These are phyloP conservation scores for Parachlorella kessleri DNA, from an alignment of 139 green algal species.

Conservation along the genomic window DNA sequence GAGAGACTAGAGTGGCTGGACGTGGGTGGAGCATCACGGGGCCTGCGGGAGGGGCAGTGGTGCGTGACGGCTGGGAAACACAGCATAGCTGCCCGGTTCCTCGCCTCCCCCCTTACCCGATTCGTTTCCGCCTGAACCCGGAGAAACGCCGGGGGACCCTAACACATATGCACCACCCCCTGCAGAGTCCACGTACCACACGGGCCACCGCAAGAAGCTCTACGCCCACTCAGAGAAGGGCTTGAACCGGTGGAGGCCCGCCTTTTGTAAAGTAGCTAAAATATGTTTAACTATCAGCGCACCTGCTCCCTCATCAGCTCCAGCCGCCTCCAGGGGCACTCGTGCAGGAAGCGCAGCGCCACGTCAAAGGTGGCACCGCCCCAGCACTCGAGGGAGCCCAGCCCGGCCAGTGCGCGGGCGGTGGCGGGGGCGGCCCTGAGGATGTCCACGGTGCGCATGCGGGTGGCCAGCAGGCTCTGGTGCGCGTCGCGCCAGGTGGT, in stretches of 20 bases:
- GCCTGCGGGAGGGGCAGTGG: neutral
- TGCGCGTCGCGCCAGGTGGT: slow-evolving; percentile 94
- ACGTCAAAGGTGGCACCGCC: slow-evolving; percentile 96
- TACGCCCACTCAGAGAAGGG: no score
- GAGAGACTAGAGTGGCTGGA: neutral
- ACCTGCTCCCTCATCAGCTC: slow-evolving; percentile 82
- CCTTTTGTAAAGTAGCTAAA: no score
- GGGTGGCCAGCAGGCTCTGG: slow-evolving; percentile 81
- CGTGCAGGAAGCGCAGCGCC: slow-evolving; percentile 88
- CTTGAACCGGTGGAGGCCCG: no score
- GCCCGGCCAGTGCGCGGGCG: slow-evolving; percentile 63
- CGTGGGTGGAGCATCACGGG: neutral
- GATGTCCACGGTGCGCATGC: slow-evolving; percentile 86
- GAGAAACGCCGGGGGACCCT: no score
- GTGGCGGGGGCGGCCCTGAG: slow-evolving; percentile 76
- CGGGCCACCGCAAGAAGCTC: no score
- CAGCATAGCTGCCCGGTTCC: no score
- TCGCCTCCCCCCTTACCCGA: no score
- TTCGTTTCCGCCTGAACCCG: no score
- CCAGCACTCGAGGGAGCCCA: slow-evolving; percentile 90
- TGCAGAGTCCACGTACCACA: no score
- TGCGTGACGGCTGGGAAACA: no score
- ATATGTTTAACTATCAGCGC: slow-evolving; percentile 43
- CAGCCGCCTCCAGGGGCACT: slow-evolving; percentile 92
- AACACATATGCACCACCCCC: no score